Base-by-base conservation (phyloP, 1,284 basidiomycete species). In the Vanrija sp. region DNA sequence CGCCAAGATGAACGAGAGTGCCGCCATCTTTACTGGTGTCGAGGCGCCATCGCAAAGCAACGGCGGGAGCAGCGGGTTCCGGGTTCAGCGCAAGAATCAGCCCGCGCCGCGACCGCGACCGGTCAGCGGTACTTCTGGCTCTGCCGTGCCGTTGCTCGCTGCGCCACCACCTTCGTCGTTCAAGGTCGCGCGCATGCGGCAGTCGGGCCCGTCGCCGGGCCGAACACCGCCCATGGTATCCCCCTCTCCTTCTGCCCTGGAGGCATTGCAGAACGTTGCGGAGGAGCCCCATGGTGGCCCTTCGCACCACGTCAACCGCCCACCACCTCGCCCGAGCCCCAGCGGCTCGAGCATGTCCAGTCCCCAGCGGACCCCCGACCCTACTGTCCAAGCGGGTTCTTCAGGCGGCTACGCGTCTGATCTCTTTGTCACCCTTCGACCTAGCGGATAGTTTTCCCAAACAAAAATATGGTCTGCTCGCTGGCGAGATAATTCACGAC, bases 21-120 rank as follows among this genome's bases (percentile, higher is more conserved):
- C 68, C 22, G 67, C 68, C 9, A 45, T 71, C 39, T 65, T 74
- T 23, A 67, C 65, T 7, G 72, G 72, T 49, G 66, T 74, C 2
- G 62, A 63, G 10, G 57, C 62, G 6, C 62, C 66, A 37, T 51
- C 18, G 20, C 56, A 19, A 42, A 9, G 2, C 27, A 14, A 10
- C 9, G 39, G 18, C 19, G n/a, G n/a, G n/a, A 20, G 19, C 16
- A 41, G 22, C 24, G 27, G 27, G 16, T 47, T 47, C 45, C 35
- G 45, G 14, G 45, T 47, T 4, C 45, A 47, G 20, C 45, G 38
- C 20, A 47, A 47, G 45, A 35, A 37, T 4, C 45, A 35, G 20
- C 22, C 39, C 4, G 20, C 18, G 18, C 45, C 19, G 8, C 45
- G 10, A 23, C 25, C 23, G 44, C 25, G 47, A 6, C n/a, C 38